Conservation (phyloP, 2,329 filamentous ascomycete genomes). For the Trichothecium roseum region DNA sequence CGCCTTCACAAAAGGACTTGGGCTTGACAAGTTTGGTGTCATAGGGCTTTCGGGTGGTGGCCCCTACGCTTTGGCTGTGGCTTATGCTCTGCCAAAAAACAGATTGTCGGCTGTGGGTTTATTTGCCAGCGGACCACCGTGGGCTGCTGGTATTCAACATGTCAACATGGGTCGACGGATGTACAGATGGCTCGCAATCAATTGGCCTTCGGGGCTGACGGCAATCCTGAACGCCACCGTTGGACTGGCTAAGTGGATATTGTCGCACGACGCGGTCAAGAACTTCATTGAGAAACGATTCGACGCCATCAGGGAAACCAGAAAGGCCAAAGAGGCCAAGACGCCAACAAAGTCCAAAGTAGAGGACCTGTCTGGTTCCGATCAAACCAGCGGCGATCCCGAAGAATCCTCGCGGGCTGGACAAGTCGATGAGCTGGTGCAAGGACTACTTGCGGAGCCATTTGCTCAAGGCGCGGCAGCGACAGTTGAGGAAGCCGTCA, state of each 20-base stretch:
- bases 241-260: conserved; percentile 10
- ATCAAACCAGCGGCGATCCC: no score
- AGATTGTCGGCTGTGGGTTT: conserved; percentile 24
- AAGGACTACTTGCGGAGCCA: conserved; percentile 17
- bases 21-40: conserved; percentile 17
- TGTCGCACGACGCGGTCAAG: conserved; percentile 3
- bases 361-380: conserved; percentile 8
- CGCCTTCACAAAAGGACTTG: conserved; percentile 15
- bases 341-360: conserved; percentile 3
- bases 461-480: conserved; percentile 16
- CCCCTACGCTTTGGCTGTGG: conserved; percentile 24
- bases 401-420: no score
- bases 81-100: conserved; percentile 14
- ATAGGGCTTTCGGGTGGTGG: conserved; percentile 24
- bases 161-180: conserved; percentile 15
- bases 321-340: neutral
- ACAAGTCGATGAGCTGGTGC: conserved; percentile 12
- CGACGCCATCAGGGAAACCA: neutral
- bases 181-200: conserved; percentile 8
- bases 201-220: conserved; percentile 14
- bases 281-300: neutral
- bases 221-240: conserved; percentile 9
- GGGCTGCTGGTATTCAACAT: conserved; percentile 18
- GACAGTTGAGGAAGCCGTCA: conserved; percentile 15
- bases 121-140: conserved; percentile 22